Percentiles rank a stretch among this genome's conserved stretches.
phyloP scores from a whole-genome alignment of 73 alveolate genomes.

The Loxodes magnus region DNA sequence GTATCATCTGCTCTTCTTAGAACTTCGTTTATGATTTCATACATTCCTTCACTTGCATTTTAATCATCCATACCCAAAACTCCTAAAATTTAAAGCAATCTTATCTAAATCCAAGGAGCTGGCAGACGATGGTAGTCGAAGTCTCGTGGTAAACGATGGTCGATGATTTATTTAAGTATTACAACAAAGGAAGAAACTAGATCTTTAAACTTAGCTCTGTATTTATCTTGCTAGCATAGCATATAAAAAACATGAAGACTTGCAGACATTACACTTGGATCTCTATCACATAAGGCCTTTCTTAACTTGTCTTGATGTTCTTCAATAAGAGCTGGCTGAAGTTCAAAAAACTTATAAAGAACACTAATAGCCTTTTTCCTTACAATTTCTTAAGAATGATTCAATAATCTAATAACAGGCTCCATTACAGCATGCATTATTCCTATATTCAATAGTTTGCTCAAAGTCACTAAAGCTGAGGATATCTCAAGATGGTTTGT shows the following conservation, averaged over 20 bases:
- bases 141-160: slow-evolving; percentile 87
- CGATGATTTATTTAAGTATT: slow-evolving; percentile 61
- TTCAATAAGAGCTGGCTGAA: not conserved
- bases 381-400: slow-evolving; percentile 82
- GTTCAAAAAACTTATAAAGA: not conserved
- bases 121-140: slow-evolving; percentile 97
- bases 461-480: slow-evolving; percentile 72
- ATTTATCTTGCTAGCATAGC: slow-evolving; percentile 31
- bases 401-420: slow-evolving; percentile 70
- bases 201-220: slow-evolving; percentile 70
- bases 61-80: slow-evolving; percentile 90
- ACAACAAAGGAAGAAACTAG: slow-evolving; percentile 83
- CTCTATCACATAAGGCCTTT: slow-evolving; percentile 69
- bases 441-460: slow-evolving; percentile 72
- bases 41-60: slow-evolving; percentile 85
- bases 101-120: slow-evolving; percentile 97
- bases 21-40: slow-evolving; percentile 75
- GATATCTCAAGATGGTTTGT: slow-evolving; percentile 79
- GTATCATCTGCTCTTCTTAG: slow-evolving; percentile 93
- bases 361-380: slow-evolving; percentile 66
- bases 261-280: slow-evolving; percentile 80
- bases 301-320: slow-evolving; percentile 38
- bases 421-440: slow-evolving; percentile 75
- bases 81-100: slow-evolving; percentile 68
- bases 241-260: slow-evolving; percentile 54